phyloP scores from a whole-genome alignment of 2,329 filamentous ascomycete species.

The Cladorrhinum sp. region DNA sequence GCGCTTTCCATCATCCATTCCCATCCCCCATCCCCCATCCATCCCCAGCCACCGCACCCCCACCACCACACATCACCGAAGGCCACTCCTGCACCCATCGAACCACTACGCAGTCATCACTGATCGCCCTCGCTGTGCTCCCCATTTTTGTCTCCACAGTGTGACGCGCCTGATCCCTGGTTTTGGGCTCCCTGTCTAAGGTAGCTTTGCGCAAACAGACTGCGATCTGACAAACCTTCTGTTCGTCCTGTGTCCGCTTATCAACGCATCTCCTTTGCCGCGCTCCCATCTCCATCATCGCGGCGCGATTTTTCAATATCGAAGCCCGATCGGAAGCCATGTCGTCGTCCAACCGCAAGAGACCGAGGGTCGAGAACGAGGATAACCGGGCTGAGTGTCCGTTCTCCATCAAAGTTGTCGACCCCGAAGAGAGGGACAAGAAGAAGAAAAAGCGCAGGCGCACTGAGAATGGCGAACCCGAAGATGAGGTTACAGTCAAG shows the following conservation, averaged over 20 bases:
- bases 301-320: constrained; percentile 18
- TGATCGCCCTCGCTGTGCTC: not conserved
- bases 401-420: constrained; percentile 46
- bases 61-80: constrained; percentile 1
- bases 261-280: not conserved
- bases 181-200: not conserved
- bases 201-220: constrained; percentile 1
- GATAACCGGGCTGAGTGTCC: constrained; percentile 57
- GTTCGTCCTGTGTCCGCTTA: not conserved
- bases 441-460: constrained; percentile 44
- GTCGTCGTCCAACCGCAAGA: constrained; percentile 47
- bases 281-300: constrained; percentile 1
- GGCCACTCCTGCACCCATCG: not conserved
- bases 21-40: too few species aligned
- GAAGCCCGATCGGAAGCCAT: constrained; percentile 33
- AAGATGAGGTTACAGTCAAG: constrained; percentile 43
- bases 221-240: not conserved
- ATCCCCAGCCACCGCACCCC: constrained; percentile 18
- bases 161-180: not conserved
- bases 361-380: constrained; percentile 45
- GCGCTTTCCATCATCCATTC: constrained; percentile 6
- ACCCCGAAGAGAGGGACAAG: constrained; percentile 47
- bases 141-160: not conserved
- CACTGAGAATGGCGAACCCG: constrained; percentile 40
- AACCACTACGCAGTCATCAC: not conserved